Evolutionary conservation across 208 protist species (phyloP).

Genomic region (Histomonas meleagridis): DNA sequence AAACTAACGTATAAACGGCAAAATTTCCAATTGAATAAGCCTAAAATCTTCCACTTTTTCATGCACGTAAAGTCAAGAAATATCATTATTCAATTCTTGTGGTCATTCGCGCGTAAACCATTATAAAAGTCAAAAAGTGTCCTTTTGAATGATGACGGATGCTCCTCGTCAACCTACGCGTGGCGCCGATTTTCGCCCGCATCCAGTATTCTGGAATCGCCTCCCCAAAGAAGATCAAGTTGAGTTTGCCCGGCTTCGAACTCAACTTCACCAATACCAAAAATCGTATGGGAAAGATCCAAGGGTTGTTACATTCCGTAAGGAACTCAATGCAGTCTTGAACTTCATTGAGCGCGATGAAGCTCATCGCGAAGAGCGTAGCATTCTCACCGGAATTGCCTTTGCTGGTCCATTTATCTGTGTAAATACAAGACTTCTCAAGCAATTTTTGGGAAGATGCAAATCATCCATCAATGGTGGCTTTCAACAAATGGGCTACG

Average conservation of each 20-base stretch:
- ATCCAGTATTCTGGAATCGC: not conserved
- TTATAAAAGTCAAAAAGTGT: too few relatives aligned
- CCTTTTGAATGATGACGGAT: too few relatives aligned
- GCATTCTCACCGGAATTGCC: not conserved
- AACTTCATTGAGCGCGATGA: not conserved
- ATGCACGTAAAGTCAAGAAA: too few relatives aligned
- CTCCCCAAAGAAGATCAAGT: not conserved
- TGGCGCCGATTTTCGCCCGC: too few relatives aligned
- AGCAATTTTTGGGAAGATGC: not conserved
- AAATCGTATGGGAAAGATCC: not conserved
- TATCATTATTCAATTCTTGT: too few relatives aligned
- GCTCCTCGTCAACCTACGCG: too few relatives aligned
- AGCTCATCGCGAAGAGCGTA: not conserved
- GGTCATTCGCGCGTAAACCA: too few relatives aligned
- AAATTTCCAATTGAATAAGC: too few relatives aligned
- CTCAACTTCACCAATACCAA: not conserved
- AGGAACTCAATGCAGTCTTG: not conserved
- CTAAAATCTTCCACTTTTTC: too few relatives aligned
- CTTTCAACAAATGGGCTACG: conserved; percentile 35
- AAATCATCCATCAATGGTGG: conserved; percentile 16
- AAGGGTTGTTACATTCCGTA: not conserved
- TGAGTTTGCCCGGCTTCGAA: not conserved
- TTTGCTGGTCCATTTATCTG: conserved; percentile 26
- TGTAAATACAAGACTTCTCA: not conserved
- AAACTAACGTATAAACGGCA: too few relatives aligned